phyloP scores from a whole-genome alignment of 2,329 filamentous ascomycete genomes.

The Metarhizium sp. region DNA sequence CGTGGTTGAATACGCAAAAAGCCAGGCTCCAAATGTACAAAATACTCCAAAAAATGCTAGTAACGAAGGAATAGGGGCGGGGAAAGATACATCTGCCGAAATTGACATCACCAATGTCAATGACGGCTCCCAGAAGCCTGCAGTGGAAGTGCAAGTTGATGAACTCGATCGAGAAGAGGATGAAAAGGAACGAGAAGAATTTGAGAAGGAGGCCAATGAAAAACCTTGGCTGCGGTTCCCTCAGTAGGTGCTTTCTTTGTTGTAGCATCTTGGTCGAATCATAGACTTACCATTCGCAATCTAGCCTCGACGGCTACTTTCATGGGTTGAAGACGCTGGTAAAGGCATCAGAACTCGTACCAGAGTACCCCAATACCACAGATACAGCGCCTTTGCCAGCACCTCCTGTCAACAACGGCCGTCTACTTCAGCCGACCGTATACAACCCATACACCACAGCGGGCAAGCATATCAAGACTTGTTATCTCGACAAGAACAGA shows the following conservation, averaged over 20 bases:
- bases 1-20: conserved; percentile 2
- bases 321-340: conserved; percentile 67
- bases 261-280: neutral
- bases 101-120: neutral
- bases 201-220: conserved; percentile 19
- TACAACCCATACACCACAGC: conserved; percentile 61
- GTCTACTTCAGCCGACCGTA: conserved; percentile 32
- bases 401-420: conserved; percentile 21
- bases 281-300: neutral
- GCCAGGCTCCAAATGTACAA: neutral
- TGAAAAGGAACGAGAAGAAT: conserved; percentile 18
- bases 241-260: conserved; percentile 21
- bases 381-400: conserved; percentile 23
- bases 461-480: conserved; percentile 45
- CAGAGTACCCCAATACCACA: conserved; percentile 59
- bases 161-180: conserved; percentile 17
- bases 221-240: conserved; percentile 32
- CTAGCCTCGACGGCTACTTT: conserved; percentile 71
- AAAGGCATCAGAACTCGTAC: conserved; percentile 48
- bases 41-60: neutral
- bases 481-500: conserved; percentile 53
- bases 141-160: conserved; percentile 13
- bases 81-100: neutral
- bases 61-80: neutral
- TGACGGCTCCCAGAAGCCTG: neutral